Evolutionary conservation across 768 basidiomycete genomes (phyloP).

Genomic region (Lactarius trivialis): DNA sequence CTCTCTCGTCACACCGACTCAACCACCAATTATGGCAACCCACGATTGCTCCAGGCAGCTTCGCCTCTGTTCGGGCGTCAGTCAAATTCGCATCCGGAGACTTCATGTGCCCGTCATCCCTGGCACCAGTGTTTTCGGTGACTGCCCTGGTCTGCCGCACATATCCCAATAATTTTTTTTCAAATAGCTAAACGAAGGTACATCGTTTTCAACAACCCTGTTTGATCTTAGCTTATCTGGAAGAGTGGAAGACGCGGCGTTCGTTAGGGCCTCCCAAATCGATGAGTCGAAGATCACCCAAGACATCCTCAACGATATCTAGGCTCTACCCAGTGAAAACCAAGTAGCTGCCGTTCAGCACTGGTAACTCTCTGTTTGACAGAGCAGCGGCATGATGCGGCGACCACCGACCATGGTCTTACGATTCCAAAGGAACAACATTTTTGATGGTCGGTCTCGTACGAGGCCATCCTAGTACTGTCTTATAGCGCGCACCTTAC

Average conservation of each 20-base stretch:
- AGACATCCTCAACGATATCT: constrained; percentile 36
- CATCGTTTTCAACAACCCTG: constrained; percentile 37
- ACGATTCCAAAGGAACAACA: neutral
- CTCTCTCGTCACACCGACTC: constrained; percentile 38
- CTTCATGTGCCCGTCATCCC: constrained; percentile 45
- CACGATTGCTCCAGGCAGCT: constrained; percentile 42
- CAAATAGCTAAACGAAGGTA: constrained; percentile 51
- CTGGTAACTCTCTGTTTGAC: constrained; percentile 55
- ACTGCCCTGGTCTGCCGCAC: constrained; percentile 42
- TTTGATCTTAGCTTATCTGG: constrained; percentile 35
- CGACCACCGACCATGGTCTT: constrained; percentile 31
- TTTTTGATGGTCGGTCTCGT: neutral
- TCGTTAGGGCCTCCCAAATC: constrained; percentile 45
- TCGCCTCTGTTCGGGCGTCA: constrained; percentile 41
- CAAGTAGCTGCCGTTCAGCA: constrained; percentile 43
- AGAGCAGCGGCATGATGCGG: constrained; percentile 52
- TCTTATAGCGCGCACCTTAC: neutral
- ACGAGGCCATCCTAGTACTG: neutral
- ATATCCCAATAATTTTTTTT: neutral
- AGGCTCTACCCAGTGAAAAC: constrained; percentile 44
- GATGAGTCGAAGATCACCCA: constrained; percentile 44
- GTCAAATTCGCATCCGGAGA: constrained; percentile 37
- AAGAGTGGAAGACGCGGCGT: constrained; percentile 36
- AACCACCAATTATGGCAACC: constrained; percentile 55
- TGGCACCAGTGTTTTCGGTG: constrained; percentile 44